phyloP scores from a whole-genome alignment of 1,284 basidiomycete genomes.

The Trichosporon coremiiforme region DNA sequence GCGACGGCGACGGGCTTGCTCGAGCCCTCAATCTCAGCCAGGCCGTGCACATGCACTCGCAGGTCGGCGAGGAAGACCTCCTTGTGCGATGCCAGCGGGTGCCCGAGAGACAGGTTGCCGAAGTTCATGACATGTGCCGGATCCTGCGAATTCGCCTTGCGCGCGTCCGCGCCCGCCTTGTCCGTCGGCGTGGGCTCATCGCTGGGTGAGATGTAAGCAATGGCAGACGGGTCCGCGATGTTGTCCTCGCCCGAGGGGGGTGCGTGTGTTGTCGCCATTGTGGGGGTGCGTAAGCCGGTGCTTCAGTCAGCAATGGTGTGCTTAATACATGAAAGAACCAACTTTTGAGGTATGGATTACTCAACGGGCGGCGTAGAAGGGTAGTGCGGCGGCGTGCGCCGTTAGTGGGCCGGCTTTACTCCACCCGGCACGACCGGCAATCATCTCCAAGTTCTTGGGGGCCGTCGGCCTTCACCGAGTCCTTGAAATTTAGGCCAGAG shows the following conservation, averaged over 20 bases:
- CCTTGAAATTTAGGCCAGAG: neutral
- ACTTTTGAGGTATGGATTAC: constrained; percentile 1
- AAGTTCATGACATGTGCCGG: constrained; percentile 37
- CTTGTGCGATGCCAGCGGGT: constrained; percentile 23
- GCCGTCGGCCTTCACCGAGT: constrained; percentile 13
- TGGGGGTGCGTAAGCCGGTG: neutral
- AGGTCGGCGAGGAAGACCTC: constrained; percentile 40
- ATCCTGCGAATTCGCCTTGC: constrained; percentile 21
- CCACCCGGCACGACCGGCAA: constrained; percentile 12
- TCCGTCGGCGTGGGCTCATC: constrained; percentile 20
- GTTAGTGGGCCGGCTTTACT: neutral
- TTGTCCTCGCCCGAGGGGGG: neutral
- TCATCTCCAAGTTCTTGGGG: neutral
- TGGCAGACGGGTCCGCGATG: constrained; percentile 6
- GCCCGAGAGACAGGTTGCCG: constrained; percentile 35
- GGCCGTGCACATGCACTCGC: constrained; percentile 43
- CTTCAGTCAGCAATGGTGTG: constrained; percentile 5
- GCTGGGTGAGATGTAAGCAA: constrained; percentile 8
- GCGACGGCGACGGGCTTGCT: constrained; percentile 38
- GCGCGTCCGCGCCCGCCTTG: constrained; percentile 18
- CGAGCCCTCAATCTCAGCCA: constrained; percentile 44
- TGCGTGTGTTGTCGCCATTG: neutral
- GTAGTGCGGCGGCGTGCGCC: neutral
- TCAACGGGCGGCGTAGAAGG: neutral
- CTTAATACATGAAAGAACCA: neutral